phyloP scores from a whole-genome alignment of 108 stramenopile species.

The Cyclostephanos tholiformis region DNA sequence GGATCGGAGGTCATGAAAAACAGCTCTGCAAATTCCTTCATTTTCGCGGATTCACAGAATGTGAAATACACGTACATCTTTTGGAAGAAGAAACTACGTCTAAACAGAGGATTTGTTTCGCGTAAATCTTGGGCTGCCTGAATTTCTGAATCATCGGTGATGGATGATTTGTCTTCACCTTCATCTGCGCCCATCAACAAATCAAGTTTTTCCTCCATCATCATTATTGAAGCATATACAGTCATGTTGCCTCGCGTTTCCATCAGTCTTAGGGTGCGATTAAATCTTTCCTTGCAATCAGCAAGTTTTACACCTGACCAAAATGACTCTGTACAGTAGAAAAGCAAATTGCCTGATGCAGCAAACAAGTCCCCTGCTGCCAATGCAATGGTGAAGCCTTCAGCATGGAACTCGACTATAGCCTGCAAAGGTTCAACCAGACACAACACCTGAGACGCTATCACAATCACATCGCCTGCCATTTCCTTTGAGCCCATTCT shows the following conservation, averaged over 20 bases:
- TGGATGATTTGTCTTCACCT: too few relatives aligned
- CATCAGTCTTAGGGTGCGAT: too few relatives aligned
- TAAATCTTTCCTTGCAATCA: not conserved
- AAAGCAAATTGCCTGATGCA: not conserved
- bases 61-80: constrained; percentile 12
- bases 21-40: not conserved
- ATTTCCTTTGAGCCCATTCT: constrained; percentile 4
- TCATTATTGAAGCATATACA: too few relatives aligned
- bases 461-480: constrained; percentile 1
- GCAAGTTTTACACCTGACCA: too few relatives aligned
- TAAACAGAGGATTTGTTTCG: not conserved
- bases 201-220: too few relatives aligned
- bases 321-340: too few relatives aligned
- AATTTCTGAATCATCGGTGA: too few relatives aligned
- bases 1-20: too few relatives aligned
- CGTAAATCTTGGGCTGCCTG: not conserved
- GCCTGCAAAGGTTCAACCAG: constrained; percentile 10
- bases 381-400: constrained; percentile 16
- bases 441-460: not conserved
- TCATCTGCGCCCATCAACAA: too few relatives aligned
- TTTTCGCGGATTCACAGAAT: constrained; percentile 2
- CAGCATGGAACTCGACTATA: not conserved
- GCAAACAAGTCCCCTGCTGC: constrained; percentile 13
- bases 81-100: too few relatives aligned
- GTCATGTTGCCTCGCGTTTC: too few relatives aligned